Base-by-base conservation (phyloP, 257 asterid genomes). In the Penstemon newberryi region DNA sequence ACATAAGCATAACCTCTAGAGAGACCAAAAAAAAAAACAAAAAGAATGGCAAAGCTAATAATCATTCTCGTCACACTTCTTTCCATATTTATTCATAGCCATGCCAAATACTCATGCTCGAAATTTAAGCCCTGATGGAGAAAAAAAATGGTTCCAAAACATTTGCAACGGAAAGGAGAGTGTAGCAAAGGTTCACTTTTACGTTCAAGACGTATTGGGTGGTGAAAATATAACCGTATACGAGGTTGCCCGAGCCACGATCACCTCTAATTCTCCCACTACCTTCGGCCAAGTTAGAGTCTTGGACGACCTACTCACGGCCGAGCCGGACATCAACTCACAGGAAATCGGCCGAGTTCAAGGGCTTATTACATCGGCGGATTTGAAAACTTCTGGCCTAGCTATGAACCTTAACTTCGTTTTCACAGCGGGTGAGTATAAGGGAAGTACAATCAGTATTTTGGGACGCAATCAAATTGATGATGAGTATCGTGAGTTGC, bases 391-490 rank as follows among this genome's bases (percentile, higher is more conserved):
- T 0, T 3, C 43, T 6, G 84, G 74, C 15, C 54, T 70, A 6
- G 63, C 80, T 0, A 70, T 78, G 72, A 66, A 75, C 40, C 60
- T 75, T 0, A 78, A 82, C 78, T 59, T 78, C 33, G 39, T 39
- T 15, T 82, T 82, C 75, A 70, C 78, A n/a, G 37, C 72, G 7
- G 80, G 86, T 3, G 3, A 44, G 67, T 68, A 73, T 47, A 67
- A 44, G 7, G 86, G 86, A 2, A 82, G 86, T 70, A 76, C 86
- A 5, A 18, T 82, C 2, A 56, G 82, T 46, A 56, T 82, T 2
- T 18, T 75, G 40, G 86, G 84, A 0, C 44, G 86, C 77, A 82
- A 79, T 41, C 68, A 43, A 63, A 0, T 64, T 0, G 1, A 5
- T 9, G 3, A 39, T 12, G 18, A 3, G 0, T 9, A 53, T 4